Evolutionary conservation across 2,329 filamentous ascomycete species (phyloP), one percentile per base, ranked within the genome.

Genomic region (Chaetomium globosum): DNA sequence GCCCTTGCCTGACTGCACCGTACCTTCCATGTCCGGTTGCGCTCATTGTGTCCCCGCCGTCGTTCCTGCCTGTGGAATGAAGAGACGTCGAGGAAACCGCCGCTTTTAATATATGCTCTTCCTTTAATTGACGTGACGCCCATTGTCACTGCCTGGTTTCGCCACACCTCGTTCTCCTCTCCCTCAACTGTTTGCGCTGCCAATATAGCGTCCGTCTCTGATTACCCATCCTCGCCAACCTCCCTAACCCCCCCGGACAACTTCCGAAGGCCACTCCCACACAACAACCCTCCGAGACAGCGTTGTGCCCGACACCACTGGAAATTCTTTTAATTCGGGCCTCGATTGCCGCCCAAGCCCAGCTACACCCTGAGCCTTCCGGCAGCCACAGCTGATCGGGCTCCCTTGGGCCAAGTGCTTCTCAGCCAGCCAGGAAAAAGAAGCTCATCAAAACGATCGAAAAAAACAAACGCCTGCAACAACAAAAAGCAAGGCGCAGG

Each of bases 11-110:
- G 56, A 59, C 59, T 57, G 59, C 59, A 58, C 53, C 64, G 66
- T 60, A 67, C 70, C 70, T 73, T 73, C 71, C 71, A 66, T 68
- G 70, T 73, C 71, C 70, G 71, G 71, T 61, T 69, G 60, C 66
- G 66, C 61, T 67, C 68, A 70, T 71, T 71, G 70, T 70, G 60
- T 68, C 65, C 67, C 66, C 68, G 64, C 65, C n/a, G 64, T 63
- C 63, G 64, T 65, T 63, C 63, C 67, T 70, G 63, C 58, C 64
- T 59, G 63, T 56, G 53, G 69, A 69, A 72, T 72, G 71, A 72
- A 72, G 71, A 71, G 68, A 65, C 55, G 61, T 57, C 28, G 57
- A 64, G 49, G 62, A 61, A 67, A 65, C 55, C 52, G 49, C 65
- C 64, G 48, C 46, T 55, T 69, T 69, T 69, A 67, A 71, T 68